phyloP scores from a whole-genome alignment of 1,284 basidiomycete species.

The Dichomitus squalens region DNA sequence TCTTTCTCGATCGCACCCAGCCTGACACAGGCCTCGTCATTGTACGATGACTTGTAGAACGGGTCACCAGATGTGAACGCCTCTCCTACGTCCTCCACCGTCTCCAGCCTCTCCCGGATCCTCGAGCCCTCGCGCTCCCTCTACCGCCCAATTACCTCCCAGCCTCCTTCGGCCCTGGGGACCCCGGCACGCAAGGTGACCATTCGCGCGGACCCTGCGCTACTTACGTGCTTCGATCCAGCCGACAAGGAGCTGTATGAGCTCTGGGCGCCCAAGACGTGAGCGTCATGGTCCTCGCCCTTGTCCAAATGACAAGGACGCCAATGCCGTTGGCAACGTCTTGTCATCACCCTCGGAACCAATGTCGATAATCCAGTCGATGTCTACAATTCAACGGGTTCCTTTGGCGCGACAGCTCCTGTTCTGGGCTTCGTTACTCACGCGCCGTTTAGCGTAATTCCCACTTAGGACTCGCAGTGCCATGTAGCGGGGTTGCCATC shows the following conservation, averaged over 20 bases:
- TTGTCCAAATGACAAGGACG: neutral
- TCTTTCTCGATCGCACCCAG: neutral
- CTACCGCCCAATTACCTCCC: conserved; percentile 12
- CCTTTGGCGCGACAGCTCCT: no score
- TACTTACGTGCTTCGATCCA: conserved; percentile 72
- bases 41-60: neutral
- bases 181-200: conserved; percentile 41
- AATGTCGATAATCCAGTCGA: no score
- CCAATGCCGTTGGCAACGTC: neutral
- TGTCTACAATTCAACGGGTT: no score
- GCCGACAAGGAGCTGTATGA: conserved; percentile 73
- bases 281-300: neutral
- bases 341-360: neutral
- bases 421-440: no score
- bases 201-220: conserved; percentile 63
- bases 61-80: conserved; percentile 11
- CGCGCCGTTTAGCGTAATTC: no score
- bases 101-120: conserved; percentile 22
- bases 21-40: no score
- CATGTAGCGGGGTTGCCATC: no score
- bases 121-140: conserved; percentile 20
- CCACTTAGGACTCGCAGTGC: no score
- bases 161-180: conserved; percentile 28
- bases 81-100: conserved; percentile 27
- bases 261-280: conserved; percentile 63